Percentiles rank a stretch among this genome's conserved stretches.
Conservation (phyloP, 1,284 basidiomycete genomes). For the Vanrija pseudolonga region DNA sequence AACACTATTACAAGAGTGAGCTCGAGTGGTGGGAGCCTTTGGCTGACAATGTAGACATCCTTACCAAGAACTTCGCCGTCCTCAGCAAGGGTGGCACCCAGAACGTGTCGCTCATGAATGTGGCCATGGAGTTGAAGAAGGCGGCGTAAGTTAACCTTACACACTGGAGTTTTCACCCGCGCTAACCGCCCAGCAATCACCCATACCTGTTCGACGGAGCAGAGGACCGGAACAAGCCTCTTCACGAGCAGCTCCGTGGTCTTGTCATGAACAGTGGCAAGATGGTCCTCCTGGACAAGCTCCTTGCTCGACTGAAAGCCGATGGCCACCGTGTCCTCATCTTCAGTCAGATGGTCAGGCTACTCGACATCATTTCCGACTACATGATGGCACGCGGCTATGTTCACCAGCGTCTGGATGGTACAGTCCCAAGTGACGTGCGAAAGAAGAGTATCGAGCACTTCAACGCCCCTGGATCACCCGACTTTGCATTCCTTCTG, state of each 20-base stretch:
- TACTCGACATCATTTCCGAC: conserved; percentile 97
- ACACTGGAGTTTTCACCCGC: too few species aligned
- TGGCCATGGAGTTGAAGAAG: conserved; percentile 95
- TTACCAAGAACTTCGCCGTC: conserved; percentile 94
- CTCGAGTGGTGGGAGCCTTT: not conserved
- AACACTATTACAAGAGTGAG: conserved; percentile 90
- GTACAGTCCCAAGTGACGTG: conserved; percentile 67
- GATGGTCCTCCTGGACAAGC: conserved; percentile 93
- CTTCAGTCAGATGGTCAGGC: conserved; percentile 99
- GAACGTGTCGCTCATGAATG: conserved; percentile 89
- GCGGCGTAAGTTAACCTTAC: conserved; percentile 57
- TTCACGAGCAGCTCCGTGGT: conserved; percentile 85
- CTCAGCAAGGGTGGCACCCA: conserved; percentile 81
- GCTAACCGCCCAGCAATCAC: conserved; percentile 60
- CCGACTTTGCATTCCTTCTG: conserved; percentile 77
- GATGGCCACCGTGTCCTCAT: conserved; percentile 96
- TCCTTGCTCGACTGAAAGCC: conserved; percentile 79
- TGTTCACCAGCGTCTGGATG: conserved; percentile 74
- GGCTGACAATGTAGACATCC: conserved; percentile 58
- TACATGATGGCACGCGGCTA: conserved; percentile 90
- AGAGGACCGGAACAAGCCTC: conserved; percentile 62
- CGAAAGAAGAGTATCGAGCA: conserved; percentile 80
- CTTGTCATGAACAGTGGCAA: conserved; percentile 98
- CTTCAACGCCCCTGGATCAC: conserved; percentile 69
- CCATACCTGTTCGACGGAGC: conserved; percentile 97